These are phyloP conservation scores for Trichomonas vaginalis DNA, from an alignment of 208 protist genomes.

Conservation along the genomic window DNA sequence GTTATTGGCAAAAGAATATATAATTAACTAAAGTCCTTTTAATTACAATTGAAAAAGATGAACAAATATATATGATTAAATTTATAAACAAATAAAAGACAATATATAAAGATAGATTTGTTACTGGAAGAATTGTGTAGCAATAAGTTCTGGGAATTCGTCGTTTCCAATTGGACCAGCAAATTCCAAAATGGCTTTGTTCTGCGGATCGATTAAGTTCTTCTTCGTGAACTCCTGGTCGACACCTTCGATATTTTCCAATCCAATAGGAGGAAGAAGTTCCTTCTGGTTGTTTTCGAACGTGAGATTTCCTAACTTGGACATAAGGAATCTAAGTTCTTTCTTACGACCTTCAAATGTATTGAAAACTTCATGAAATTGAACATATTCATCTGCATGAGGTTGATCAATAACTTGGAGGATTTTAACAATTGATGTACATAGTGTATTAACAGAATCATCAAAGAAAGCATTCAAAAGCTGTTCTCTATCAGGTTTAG, in stretches of 20 bases:
- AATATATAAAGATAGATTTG: not conserved
- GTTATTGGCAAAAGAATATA: no score
- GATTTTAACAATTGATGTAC: not conserved
- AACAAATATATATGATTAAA: not conserved
- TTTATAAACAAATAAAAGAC: not conserved
- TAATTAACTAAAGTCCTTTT: no score
- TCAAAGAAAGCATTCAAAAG: not conserved
- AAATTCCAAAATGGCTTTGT: not conserved
- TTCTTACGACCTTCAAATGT: not conserved
- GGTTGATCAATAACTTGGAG: not conserved
- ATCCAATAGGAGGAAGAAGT: not conserved
- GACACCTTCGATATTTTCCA: not conserved
- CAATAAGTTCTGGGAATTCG: not conserved
- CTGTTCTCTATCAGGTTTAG: not conserved
- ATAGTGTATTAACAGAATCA: not conserved
- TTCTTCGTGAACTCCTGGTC: not conserved
- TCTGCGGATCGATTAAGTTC: not conserved
- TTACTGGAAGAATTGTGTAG: constrained; percentile 10
- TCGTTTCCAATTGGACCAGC: not conserved
- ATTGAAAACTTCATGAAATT: not conserved
- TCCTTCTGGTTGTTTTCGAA: not conserved
- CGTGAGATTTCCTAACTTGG: not conserved
- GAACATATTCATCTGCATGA: not conserved
- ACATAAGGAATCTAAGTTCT: not conserved
- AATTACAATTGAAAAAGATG: no score